A percentile compares a stretch with the other conserved stretches of the same genome.
Evolutionary conservation across 2,329 filamentous ascomycete species (phyloP).

Genomic region (Nannizziopsis barbatae): DNA sequence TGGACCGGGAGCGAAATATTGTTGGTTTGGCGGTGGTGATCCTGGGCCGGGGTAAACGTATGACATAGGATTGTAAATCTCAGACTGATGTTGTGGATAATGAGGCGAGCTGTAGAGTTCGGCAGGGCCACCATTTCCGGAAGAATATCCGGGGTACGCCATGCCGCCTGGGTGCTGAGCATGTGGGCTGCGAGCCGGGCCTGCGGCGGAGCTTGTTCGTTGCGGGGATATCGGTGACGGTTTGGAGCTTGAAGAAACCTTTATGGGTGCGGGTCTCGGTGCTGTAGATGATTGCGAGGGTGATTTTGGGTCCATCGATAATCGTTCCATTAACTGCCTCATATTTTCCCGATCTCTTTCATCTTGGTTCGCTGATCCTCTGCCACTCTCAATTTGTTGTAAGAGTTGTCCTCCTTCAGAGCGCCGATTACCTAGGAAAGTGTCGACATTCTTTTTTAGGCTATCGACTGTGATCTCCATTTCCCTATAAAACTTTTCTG

Average conservation of each 20-base stretch:
- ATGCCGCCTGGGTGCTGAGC: background rate
- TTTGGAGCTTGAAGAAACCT: slow-evolving; percentile 19
- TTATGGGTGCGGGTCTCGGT: slow-evolving; percentile 26
- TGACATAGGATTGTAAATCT: slow-evolving; percentile 42
- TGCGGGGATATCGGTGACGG: slow-evolving; percentile 31
- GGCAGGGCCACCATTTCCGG: slow-evolving; percentile 14
- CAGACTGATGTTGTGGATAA: slow-evolving; percentile 29
- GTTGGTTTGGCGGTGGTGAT: slow-evolving; percentile 35
- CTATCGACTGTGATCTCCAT: slow-evolving; percentile 93
- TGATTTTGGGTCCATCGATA: slow-evolving; percentile 63
- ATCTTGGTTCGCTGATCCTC: slow-evolving; percentile 49
- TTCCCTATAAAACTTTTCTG: slow-evolving; percentile 86
- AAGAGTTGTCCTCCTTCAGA: slow-evolving; percentile 85
- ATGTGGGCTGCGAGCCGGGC: slow-evolving; percentile 4
- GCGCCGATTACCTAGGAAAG: slow-evolving; percentile 87
- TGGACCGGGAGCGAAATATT: slow-evolving; percentile 28
- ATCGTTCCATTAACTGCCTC: slow-evolving; percentile 83
- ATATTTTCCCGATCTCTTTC: slow-evolving; percentile 79
- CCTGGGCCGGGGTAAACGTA: slow-evolving; percentile 36
- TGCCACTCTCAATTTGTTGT: slow-evolving; percentile 72
- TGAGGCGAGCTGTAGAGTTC: slow-evolving; percentile 4
- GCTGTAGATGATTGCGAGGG: slow-evolving; percentile 37
- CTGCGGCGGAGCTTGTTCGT: slow-evolving; percentile 17
- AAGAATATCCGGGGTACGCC: slow-evolving; percentile 19
- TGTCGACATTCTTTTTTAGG: slow-evolving; percentile 88